These are phyloP conservation scores for Falciphora oryzae DNA, from an alignment of 2,329 filamentous ascomycete genomes.

Conservation along the genomic window DNA sequence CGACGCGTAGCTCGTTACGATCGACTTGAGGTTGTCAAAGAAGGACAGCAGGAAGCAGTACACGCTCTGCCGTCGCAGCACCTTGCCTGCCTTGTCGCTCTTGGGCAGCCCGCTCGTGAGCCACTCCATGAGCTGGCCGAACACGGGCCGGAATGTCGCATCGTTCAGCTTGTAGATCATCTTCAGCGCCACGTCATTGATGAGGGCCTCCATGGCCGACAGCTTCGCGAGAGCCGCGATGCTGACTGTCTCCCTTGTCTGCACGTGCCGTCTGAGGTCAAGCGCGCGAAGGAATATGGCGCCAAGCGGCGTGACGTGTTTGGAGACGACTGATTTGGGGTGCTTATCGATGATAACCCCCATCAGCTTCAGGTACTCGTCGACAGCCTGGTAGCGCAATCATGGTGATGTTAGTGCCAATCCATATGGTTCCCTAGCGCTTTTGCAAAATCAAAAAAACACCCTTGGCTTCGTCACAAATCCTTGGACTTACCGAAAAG, in stretches of 20 bases:
- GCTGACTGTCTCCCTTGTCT: conserved; percentile 22
- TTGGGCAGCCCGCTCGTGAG: conserved; percentile 55
- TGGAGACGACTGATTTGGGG: conserved; percentile 70
- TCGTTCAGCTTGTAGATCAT: conserved; percentile 98
- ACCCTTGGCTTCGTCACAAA: too few relatives aligned
- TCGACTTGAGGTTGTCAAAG: conserved; percentile 83
- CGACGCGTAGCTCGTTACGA: conserved; percentile 86
- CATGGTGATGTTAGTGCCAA: not conserved
- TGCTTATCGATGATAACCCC: conserved; percentile 69
- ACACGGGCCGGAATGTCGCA: conserved; percentile 85
- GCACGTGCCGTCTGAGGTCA: conserved; percentile 58
- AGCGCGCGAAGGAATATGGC: conserved; percentile 54
- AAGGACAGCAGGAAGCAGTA: conserved; percentile 77
- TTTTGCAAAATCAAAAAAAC: not conserved
- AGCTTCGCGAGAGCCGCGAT: conserved; percentile 28
- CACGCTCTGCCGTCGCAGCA: conserved; percentile 65
- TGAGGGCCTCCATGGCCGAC: conserved; percentile 53
- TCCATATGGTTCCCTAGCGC: not conserved
- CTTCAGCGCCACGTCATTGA: conserved; percentile 70
- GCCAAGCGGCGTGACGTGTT: conserved; percentile 66
- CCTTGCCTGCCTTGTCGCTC: conserved; percentile 51
- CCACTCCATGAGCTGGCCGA: conserved; percentile 82
- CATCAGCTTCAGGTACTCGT: conserved; percentile 65
- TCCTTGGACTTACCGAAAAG: conserved; percentile 46
- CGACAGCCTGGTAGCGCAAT: conserved; percentile 44